Conservation (phyloP, 2,329 filamentous ascomycete genomes). For the Nothopassalora personata region DNA sequence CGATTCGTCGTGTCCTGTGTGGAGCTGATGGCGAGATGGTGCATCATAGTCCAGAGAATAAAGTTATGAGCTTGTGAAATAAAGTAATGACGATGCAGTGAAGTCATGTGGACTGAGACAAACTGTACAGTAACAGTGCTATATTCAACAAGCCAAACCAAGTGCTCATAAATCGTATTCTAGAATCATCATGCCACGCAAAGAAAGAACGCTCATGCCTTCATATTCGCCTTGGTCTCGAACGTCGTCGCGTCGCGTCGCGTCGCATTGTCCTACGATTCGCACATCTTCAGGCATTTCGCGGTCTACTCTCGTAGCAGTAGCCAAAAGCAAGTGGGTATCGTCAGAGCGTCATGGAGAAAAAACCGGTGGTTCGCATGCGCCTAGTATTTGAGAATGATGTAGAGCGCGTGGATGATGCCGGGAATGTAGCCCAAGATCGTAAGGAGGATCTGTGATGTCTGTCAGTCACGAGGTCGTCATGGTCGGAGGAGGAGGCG, state of each 20-base stretch:
- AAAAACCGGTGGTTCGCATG: background rate
- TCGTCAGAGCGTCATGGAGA: background rate
- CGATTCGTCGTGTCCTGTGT: background rate
- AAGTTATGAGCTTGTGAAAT: too few relatives aligned
- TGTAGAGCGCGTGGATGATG: constrained; percentile 85
- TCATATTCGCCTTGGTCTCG: background rate
- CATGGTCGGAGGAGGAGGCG: constrained; percentile 30
- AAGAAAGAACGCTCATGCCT: background rate
- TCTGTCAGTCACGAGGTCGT: background rate
- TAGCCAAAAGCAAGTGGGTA: background rate
- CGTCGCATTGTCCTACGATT: background rate
- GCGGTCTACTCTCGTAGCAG: background rate
- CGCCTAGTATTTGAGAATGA: constrained; percentile 23
- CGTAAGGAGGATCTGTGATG: constrained; percentile 5
- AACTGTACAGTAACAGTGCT: constrained; percentile 5
- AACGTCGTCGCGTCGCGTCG: background rate
- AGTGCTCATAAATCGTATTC: background rate
- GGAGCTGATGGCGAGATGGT: background rate
- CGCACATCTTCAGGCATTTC: background rate
- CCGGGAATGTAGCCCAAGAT: constrained; percentile 51
- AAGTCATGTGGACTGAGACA: background rate
- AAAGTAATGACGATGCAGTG: too few relatives aligned
- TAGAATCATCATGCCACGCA: background rate
- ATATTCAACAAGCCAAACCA: background rate
- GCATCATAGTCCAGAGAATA: too few relatives aligned